phyloP scores from a whole-genome alignment of 768 basidiomycete genomes.

The Mycena indigotica region DNA sequence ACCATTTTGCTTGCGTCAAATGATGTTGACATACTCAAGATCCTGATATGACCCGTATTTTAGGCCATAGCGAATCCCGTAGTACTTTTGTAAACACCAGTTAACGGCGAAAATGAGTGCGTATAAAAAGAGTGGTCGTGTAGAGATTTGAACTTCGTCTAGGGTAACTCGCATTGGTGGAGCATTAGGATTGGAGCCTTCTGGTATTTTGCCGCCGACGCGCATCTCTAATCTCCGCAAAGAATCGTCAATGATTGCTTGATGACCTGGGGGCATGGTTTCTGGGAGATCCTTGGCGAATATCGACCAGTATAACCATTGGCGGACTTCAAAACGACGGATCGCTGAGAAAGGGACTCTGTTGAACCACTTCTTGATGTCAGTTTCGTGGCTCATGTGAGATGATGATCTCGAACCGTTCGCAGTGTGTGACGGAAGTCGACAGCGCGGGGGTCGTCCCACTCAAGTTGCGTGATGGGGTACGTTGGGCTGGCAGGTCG shows the following conservation, averaged over 20 bases:
- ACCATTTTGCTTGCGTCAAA: neutral
- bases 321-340: slow-evolving; percentile 58
- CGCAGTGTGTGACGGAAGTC: slow-evolving; percentile 72
- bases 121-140: slow-evolving; percentile 73
- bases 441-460: slow-evolving; percentile 67
- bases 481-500: slow-evolving; percentile 67
- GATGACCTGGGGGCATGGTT: slow-evolving; percentile 47
- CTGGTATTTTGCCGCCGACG: slow-evolving; percentile 63
- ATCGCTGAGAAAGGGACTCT: slow-evolving; percentile 75
- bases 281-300: slow-evolving; percentile 68
- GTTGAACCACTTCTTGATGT: slow-evolving; percentile 59
- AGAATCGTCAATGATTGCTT: slow-evolving; percentile 57
- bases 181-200: slow-evolving; percentile 56
- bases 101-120: slow-evolving; percentile 52
- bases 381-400: neutral
- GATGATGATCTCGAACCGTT: slow-evolving; percentile 43
- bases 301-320: slow-evolving; percentile 85
- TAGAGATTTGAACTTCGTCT: slow-evolving; percentile 70
- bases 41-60: slow-evolving; percentile 54
- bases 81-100: slow-evolving; percentile 45
- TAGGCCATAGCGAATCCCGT: slow-evolving; percentile 45
- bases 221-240: slow-evolving; percentile 70
- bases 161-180: slow-evolving; percentile 70
- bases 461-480: slow-evolving; percentile 55
- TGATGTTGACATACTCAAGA: slow-evolving; percentile 59